Evolutionary conservation across 2,329 filamentous ascomycete species (phyloP), one percentile per base, ranked within the genome.

Genomic region (Aspergillus floridensis): DNA sequence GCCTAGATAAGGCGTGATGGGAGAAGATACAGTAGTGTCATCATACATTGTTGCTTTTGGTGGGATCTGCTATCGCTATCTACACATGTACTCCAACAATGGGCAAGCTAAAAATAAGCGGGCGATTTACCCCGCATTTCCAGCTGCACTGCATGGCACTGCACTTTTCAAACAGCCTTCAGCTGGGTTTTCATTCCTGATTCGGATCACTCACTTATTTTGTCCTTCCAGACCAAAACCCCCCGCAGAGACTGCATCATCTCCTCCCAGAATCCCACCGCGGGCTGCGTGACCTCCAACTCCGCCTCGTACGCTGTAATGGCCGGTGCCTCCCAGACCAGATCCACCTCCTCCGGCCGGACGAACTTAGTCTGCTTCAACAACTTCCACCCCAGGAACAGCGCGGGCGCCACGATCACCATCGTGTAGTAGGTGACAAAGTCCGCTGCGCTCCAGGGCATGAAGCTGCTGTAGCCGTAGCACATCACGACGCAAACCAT

Each of bases 391-490:
- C 82, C 83, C 1, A 86, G 32, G 70, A 84, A 92, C 4, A 91
- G 75, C 0, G 85, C 66, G 0, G 87, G 88, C 67, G 88, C 90
- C 2, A 89, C 74, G 7, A 84, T 81, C 41, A 91, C 81, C 67
- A 80, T 51, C 81, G 86, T 84, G 72, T 91, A 91, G 76, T 85
- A 87, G 69, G 90, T 90, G 47, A 92, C 76, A 71, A 92, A 93
- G 16, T 81, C 82, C 0, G 32, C 32, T 12, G 32, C 32, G 32
- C 32, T 35, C 32, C 32, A 35, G 32, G 87, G 86, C 53, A 91
- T 70, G 67, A 92, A 93, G 0, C 90, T 87, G 0, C 85, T 82
- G 63, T 91, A 92, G 0, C 89, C 89, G 14, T 87, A 86, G 5
- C 91, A 84, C 65, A 90, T 84, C 0, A 86, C 83, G 83, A 92